Conservation (phyloP, 495 filamentous ascomycete genomes). For the Xylaria sp. region DNA sequence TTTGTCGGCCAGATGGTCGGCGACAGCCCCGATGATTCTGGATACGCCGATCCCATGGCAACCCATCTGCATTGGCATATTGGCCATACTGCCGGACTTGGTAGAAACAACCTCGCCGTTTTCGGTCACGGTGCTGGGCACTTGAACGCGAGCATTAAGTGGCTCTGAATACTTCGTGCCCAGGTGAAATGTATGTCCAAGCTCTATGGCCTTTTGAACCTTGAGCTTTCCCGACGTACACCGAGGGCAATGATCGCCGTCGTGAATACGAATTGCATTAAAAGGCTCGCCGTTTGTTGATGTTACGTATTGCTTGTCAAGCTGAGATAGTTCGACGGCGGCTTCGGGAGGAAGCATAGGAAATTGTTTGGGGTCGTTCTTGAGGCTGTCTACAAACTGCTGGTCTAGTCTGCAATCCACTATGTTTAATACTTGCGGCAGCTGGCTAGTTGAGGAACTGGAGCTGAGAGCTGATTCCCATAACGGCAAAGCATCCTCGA, state of each 20-base stretch:
- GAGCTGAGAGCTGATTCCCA: slow-evolving; percentile 53
- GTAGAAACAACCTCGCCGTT: slow-evolving; percentile 23
- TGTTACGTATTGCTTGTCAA: slow-evolving; percentile 30
- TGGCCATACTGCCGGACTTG: slow-evolving; percentile 19
- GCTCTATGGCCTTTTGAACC: slow-evolving; percentile 77
- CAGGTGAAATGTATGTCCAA: slow-evolving; percentile 95
- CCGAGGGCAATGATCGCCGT: slow-evolving; percentile 74
- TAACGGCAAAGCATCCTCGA: slow-evolving; percentile 65
- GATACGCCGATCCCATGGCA: slow-evolving; percentile 96
- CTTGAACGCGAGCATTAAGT: slow-evolving; percentile 58
- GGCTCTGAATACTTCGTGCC: slow-evolving; percentile 86
- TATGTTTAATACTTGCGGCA: slow-evolving; percentile 55
- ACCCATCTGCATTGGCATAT: slow-evolving; percentile 81
- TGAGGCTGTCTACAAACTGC: slow-evolving; percentile 34
- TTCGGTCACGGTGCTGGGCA: slow-evolving; percentile 28
- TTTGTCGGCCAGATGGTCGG: slow-evolving; percentile 72
- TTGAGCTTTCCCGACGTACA: slow-evolving; percentile 70
- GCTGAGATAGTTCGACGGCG: neutral
- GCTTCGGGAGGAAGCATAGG: slow-evolving; percentile 36
- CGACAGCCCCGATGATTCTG: slow-evolving; percentile 85
- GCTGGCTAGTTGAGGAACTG: slow-evolving; percentile 13
- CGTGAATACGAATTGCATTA: slow-evolving; percentile 67
- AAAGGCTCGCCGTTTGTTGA: slow-evolving; percentile 40
- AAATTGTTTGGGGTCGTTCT: slow-evolving; percentile 38
- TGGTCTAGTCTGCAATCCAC: slow-evolving; percentile 57